These are phyloP conservation scores for Magnolia sinica DNA, from an alignment of 164 flowering plant species.

Conservation along the genomic window DNA sequence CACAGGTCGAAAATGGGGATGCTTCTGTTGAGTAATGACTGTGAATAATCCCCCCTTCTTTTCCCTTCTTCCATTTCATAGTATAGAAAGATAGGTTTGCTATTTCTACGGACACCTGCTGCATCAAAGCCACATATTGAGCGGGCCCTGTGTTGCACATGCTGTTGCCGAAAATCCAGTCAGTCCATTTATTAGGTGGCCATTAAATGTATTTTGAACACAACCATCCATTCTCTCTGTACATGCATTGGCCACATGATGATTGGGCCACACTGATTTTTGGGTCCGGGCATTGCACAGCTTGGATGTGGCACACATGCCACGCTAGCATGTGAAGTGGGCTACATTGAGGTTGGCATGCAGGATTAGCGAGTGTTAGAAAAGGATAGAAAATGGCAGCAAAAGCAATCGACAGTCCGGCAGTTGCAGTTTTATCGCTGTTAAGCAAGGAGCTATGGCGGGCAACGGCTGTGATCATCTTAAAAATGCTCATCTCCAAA, in stretches of 20 bases:
- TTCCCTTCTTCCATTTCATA: background rate
- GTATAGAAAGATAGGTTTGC: background rate
- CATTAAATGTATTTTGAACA: background rate
- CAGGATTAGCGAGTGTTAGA: background rate
- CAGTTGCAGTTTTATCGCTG: background rate
- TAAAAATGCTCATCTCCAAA: background rate
- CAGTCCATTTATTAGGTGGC: background rate
- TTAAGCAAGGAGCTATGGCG: background rate
- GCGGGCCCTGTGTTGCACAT: background rate
- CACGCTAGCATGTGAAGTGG: background rate
- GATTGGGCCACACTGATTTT: too few species aligned
- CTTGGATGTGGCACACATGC: background rate
- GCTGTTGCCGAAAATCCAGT: background rate
- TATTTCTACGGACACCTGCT: background rate
- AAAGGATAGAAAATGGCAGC: background rate
- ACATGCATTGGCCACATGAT: too few species aligned
- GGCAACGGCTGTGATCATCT: background rate
- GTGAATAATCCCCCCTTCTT: background rate
- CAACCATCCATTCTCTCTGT: too few species aligned
- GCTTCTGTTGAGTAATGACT: constrained; percentile 2
- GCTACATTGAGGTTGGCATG: background rate
- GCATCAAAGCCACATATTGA: background rate
- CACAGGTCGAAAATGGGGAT: constrained; percentile 30
- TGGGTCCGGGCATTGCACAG: background rate
- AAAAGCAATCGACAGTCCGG: background rate